Evolutionary conservation across 2,329 filamentous ascomycete species (phyloP), one percentile per base, ranked within the genome.

Genomic region (Cladosporium sphaerospermum): DNA sequence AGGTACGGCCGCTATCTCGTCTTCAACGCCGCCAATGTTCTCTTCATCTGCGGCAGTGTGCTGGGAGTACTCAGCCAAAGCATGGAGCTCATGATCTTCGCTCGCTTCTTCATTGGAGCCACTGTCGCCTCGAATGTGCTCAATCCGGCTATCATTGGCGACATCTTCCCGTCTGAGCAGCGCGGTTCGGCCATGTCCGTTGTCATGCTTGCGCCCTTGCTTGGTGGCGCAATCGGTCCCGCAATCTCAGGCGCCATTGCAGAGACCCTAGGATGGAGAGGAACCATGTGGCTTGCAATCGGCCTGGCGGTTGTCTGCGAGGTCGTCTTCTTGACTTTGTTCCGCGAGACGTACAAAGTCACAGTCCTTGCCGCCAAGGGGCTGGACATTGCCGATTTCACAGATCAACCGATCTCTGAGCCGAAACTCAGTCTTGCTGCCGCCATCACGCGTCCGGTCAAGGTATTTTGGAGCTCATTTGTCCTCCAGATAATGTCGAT

Each of bases 61-160:
- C 56, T 75, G 9, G 69, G 70, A 11, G 71, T 69, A 2, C 57
- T 66, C 31, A 70, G 71, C 54, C 65, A 69, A 9, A 72, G 61
- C 51, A 67, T 67, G 4, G 53, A 60, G 1, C 52, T 74, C 4
- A 66, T 76, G 54, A 74, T 77, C 46, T 64, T 65, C 8, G 68
- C 71, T 1, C 60, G 74, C 37, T 72, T 71, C 58, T 67, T 78
- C 54, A 73, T 74, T 41, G 71, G 72, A 39, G 58, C 71, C 32
- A 67, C 71, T 40, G 74, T 76, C 4, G 69, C 73, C 16, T 69
- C 71, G 3, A 74, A 83, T 57, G 81, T 84, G 8, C 71, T 86
- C 14, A 81, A 78, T 57, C 82, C 82, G 0, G 79, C 81, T 19
- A 80, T 85, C 49, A 75, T 85, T 14, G 82, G 82, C 19, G 83